Conservation (phyloP, 805 yeast species). For the Blastobotrys mokoenaii region DNA sequence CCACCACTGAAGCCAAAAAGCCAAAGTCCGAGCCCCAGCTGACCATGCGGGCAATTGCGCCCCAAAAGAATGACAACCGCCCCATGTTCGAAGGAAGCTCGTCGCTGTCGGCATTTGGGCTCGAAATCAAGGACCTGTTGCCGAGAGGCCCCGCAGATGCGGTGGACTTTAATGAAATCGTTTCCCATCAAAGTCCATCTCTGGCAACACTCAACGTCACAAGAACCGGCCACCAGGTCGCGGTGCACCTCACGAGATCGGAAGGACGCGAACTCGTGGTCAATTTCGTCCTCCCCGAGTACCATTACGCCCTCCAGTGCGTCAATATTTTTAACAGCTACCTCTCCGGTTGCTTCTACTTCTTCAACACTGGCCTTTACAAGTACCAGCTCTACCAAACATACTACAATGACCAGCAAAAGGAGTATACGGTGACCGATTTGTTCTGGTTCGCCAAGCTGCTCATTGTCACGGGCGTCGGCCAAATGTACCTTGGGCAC, state of each 20-base stretch:
- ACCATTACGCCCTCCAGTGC: slow-evolving; percentile 12
- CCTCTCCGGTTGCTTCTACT: slow-evolving; percentile 18
- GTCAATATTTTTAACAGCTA: slow-evolving; percentile 10
- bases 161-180: slow-evolving; percentile 6
- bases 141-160: slow-evolving; percentile 4
- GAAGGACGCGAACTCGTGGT: slow-evolving; percentile 5
- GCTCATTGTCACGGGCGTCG: slow-evolving; percentile 17
- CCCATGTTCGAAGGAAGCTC: slow-evolving; percentile 5
- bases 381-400: slow-evolving; percentile 8
- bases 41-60: not conserved
- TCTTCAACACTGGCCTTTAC: slow-evolving; percentile 14
- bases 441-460: slow-evolving; percentile 12
- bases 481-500: slow-evolving; percentile 17
- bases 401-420: slow-evolving; percentile 3
- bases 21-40: not conserved
- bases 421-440: slow-evolving; percentile 3
- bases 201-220: not conserved
- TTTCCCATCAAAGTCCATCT: not conserved
- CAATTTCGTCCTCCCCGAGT: slow-evolving; percentile 12
- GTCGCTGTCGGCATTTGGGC: slow-evolving; percentile 12
- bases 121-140: slow-evolving; percentile 9
- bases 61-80: not conserved
- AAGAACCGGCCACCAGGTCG: slow-evolving; percentile 5
- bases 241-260: not conserved
- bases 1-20: not conserved